Base-by-base conservation (phyloP, 73 alveolate species). In the Paramecium sonneborni region DNA sequence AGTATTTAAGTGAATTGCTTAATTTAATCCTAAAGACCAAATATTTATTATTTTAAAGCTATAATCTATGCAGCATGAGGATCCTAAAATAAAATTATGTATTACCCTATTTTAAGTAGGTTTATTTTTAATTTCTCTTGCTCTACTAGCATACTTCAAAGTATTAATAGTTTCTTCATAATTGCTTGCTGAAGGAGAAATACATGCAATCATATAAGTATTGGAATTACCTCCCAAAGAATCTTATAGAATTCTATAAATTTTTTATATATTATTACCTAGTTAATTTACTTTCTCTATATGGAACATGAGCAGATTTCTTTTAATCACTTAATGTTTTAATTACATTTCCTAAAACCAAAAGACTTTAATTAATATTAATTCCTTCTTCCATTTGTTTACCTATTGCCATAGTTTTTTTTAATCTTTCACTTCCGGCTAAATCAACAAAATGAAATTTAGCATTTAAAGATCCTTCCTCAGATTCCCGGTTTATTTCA, bases 401-500 rank as follows among this genome's bases (percentile, higher is more conserved):
- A 7, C 97, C 98, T 24, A 95, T 93, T n/a, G 99, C 99, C 41
- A 98, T 97, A 37, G 98, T 96, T 38, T 97, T 95, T 52, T 98
- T 97, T 11, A 95, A 95, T 85, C 99, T 96, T 90, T 98, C 99
- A 95, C 98, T 94, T 55, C 99, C 99, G 1, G 99, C 99, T 93
- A 98, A 88, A 94, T 98, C 99, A 6, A 98, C 99, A 86, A 98
- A 97, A 86, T 96, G 98, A 70, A 98, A 97, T 92, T 98, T 98
- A 1, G 99, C 99, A 37, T 94, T 96, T 94, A 96, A 93, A 86
- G 95, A 90, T 11, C 96, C 99, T 26, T 93, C 97, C 44, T 62
- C 84, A 24, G 94, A 96, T 41, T 95, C 92, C 6, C 48, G 68
- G 74, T 93, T 95, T 89, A 95, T 94, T 94, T 98, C 98, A 35